Base-by-base conservation (phyloP, 768 basidiomycete species). In the Lentinula sp. region DNA sequence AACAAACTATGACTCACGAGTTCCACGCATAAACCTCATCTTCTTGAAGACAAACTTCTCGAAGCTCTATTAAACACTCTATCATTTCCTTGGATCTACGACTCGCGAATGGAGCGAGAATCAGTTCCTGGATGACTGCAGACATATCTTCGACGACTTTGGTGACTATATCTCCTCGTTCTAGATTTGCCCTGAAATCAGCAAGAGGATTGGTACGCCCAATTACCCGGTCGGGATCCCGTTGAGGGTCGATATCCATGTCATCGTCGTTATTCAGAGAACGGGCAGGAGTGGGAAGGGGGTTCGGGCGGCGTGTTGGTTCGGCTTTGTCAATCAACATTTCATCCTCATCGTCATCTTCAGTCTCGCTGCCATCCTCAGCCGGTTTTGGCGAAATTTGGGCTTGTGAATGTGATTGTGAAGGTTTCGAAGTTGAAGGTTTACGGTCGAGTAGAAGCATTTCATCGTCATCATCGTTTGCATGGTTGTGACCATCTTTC, bases 21-120 rank as follows among this genome's bases (percentile, higher is more conserved):
- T 94, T 93, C 91, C 91, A 94, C 36, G 82, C 82, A 49, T 89
- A 87, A 41, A 93, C 83, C 70, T 93, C 90, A 70, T 93, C 90
- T 73, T 93, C 89, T 85, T 79, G 79, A 64, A 91, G 70, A 28
- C 85, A 89, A 3, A 83, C 81, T 57, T 82, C 78, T 67, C 94
- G 81, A 74, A 96, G 72, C 43, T 70, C 79, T 63, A 75, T 72
- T 80, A 96, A 75, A 70, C 91, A 94, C 43, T 88, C 83, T 32
- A 92, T 51, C 75, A 95, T 80, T 71, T 93, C 89, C 15, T 77
- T 76, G 41, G 79, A 80, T 62, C 93, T 80, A 65, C 85, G 80
- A 41, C 72, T 75, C 43, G 90, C 82, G 73, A 95, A 96, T 41
- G 90, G 90, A 32, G 78, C 78, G 64, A 81, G 70, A 9, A 90